Percentiles rank a stretch among this genome's conserved stretches.
Conservation (phyloP, 2,329 filamentous ascomycete genomes). For the Cyclaneusma minus region DNA sequence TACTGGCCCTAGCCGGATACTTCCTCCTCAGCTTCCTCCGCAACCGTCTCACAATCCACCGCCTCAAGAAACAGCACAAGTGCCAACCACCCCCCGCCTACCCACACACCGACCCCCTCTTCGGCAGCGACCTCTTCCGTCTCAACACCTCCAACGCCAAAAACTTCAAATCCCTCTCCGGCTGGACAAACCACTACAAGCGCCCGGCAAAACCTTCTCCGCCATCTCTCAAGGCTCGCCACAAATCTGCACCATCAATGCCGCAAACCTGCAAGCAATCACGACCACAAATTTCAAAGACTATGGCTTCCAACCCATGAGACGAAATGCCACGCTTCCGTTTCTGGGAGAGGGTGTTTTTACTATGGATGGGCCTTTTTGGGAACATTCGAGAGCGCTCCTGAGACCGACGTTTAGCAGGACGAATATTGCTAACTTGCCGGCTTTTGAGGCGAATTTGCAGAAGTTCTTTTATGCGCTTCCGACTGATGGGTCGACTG, state of each 20-base stretch:
- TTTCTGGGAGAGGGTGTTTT: conserved; percentile 37
- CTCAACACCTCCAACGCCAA: conserved; percentile 7
- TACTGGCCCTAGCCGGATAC: no score
- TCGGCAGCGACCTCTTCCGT: conserved; percentile 10
- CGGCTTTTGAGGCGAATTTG: conserved; percentile 5
- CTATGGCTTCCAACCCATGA: conserved; percentile 26
- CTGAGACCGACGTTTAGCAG: conserved; percentile 35
- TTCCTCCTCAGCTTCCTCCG: no score
- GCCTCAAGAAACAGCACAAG: conserved; percentile 2
- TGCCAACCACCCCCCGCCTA: conserved; percentile 8
- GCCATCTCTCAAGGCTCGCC: conserved; percentile 20
- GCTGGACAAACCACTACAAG: conserved; percentile 5
- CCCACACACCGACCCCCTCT: conserved; percentile 11
- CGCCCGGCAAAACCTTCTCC: conserved; percentile 19
- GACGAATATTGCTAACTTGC: conserved; percentile 26
- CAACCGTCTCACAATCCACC: no score
- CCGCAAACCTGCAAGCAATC: conserved; percentile 35
- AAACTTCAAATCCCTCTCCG: conserved; percentile 7
- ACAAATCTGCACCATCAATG: conserved; percentile 28
- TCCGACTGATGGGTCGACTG: no score
- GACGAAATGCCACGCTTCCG: conserved; percentile 16
- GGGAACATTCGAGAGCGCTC: conserved; percentile 32
- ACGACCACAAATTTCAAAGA: conserved; percentile 32
- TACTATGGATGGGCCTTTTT: conserved; percentile 30
- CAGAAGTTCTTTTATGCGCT: conserved; percentile 21